Conservation (phyloP, 768 basidiomycete species). For the Suillus subaureus region DNA sequence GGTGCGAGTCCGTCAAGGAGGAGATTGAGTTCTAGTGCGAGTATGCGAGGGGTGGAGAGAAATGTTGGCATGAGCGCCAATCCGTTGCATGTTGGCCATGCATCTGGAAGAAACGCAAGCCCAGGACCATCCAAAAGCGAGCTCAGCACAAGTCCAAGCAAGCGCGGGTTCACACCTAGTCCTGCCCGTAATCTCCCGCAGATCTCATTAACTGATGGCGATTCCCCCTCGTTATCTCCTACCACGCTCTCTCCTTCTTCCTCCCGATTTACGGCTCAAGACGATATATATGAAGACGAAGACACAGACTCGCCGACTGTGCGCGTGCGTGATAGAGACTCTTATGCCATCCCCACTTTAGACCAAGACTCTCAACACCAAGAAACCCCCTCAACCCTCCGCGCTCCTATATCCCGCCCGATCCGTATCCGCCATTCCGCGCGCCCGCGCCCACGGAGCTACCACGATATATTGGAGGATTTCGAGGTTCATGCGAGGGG, state of each 20-base stretch:
- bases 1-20: slow-evolving; percentile 4
- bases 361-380: background rate
- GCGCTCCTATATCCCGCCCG: slow-evolving; percentile 15
- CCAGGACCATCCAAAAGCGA: slow-evolving; percentile 24
- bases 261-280: slow-evolving; percentile 1
- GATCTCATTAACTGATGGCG: slow-evolving; percentile 19
- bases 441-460: slow-evolving; percentile 56
- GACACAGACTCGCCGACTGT: background rate
- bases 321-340: background rate
- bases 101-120: slow-evolving; percentile 18
- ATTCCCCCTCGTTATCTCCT: background rate
- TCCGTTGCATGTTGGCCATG: background rate
- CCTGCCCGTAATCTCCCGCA: slow-evolving; percentile 27
- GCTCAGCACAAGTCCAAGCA: slow-evolving; percentile 8
- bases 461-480: slow-evolving; percentile 67
- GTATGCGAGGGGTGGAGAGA: background rate
- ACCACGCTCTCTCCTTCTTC: slow-evolving; percentile 8
- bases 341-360: background rate
- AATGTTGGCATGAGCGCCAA: background rate
- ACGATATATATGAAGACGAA: background rate
- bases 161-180: slow-evolving; percentile 7
- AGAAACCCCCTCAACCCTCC: background rate
- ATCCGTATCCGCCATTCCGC: slow-evolving; percentile 36
- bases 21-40: slow-evolving; percentile 2
- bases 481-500: slow-evolving; percentile 46